A percentile compares a stretch with the other conserved stretches of the same genome.
Evolutionary conservation across 106 monocot genomes (phyloP).

Genomic region (Dactylorhiza incarnata): DNA sequence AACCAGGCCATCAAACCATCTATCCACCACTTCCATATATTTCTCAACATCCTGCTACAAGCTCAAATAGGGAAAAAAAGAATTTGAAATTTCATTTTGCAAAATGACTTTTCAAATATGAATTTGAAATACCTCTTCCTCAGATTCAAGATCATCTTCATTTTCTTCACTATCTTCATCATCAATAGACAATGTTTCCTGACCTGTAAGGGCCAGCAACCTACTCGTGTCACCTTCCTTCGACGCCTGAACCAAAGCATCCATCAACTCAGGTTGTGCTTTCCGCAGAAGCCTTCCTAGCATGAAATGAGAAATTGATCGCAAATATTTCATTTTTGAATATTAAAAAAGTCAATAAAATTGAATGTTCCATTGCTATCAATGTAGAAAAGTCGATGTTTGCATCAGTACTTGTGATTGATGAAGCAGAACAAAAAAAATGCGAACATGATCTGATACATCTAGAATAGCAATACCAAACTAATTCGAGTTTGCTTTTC

Average conservation of each 20-base stretch:
- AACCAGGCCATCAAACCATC: constrained; percentile 82
- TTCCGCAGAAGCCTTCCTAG: constrained; percentile 75
- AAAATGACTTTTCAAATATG: background rate
- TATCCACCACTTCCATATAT: constrained; percentile 42
- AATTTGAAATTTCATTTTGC: background rate
- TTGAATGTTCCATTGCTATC: background rate
- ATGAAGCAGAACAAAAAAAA: too few species aligned
- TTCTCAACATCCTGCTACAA: constrained; percentile 35
- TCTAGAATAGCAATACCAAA: too few species aligned
- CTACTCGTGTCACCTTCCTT: constrained; percentile 65
- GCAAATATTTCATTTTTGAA: background rate
- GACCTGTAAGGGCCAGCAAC: constrained; percentile 34
- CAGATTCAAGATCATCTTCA: constrained; percentile 27
- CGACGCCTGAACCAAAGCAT: constrained; percentile 76
- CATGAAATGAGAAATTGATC: constrained; percentile 3
- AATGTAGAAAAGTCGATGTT: background rate
- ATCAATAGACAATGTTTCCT: constrained; percentile 22
- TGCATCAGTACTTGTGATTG: too few species aligned
- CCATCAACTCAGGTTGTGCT: constrained; percentile 86
- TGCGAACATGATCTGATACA: too few species aligned
- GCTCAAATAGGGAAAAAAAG: background rate
- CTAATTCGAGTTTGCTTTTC: too few species aligned
- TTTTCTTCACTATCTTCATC: constrained; percentile 40
- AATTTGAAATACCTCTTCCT: constrained; percentile 25
- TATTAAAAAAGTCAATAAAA: background rate